Percentiles rank a stretch among this genome's conserved stretches.
phyloP scores from a whole-genome alignment of 345 rosid genomes.

The Dimocarpus longan region DNA sequence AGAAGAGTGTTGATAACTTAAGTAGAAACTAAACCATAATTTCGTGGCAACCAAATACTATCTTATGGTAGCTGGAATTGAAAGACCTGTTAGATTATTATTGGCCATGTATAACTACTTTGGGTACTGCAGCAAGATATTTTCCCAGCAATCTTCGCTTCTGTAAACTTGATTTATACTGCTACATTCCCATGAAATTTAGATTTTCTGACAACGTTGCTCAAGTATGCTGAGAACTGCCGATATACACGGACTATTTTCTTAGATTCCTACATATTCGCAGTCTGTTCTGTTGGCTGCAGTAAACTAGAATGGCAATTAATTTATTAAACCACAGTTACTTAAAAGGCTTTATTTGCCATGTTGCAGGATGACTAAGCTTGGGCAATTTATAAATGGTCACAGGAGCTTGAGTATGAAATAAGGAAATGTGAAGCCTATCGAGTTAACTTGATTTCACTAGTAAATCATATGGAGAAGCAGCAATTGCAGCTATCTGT shows the following conservation, averaged over 20 bases:
- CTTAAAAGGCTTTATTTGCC: background rate
- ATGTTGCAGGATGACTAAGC: constrained; percentile 49
- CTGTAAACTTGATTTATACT: background rate
- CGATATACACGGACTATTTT: background rate
- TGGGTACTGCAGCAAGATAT: too few species aligned
- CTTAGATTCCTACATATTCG: background rate
- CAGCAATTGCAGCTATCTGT: constrained; percentile 51
- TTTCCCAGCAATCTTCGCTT: background rate
- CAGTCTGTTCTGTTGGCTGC: background rate
- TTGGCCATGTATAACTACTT: too few species aligned
- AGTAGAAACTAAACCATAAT: too few species aligned
- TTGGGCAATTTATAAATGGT: constrained; percentile 42
- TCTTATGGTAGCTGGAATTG: too few species aligned
- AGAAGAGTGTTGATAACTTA: too few species aligned
- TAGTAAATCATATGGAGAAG: constrained; percentile 54
- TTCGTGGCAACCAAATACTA: too few species aligned
- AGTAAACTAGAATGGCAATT: background rate
- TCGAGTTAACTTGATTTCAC: constrained; percentile 49
- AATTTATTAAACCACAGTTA: too few species aligned
- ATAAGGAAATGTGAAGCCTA: constrained; percentile 49
- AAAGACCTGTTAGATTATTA: too few species aligned
- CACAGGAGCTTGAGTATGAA: constrained; percentile 47
- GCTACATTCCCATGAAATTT: background rate
- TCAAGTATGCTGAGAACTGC: too few species aligned
- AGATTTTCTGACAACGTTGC: too few species aligned